Conservation (phyloP, 2,329 filamentous ascomycete genomes). For the Penicillium sp. region DNA sequence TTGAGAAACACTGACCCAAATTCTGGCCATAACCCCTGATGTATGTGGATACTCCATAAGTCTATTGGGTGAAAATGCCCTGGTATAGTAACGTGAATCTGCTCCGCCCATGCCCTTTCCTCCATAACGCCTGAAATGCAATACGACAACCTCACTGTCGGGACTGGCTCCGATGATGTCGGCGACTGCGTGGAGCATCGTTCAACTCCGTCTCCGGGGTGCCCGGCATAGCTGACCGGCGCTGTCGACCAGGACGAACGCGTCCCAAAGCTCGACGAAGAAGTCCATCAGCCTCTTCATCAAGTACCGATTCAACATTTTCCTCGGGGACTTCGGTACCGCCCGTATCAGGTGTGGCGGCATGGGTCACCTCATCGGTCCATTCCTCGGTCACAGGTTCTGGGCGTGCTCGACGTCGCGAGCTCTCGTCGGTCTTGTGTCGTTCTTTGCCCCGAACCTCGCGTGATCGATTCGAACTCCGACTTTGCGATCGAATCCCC, state of each 20-base stretch:
- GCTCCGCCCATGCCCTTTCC: neutral
- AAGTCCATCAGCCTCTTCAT: slow-evolving; percentile 42
- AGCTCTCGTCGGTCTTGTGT: slow-evolving; percentile 5
- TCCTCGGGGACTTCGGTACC: slow-evolving; percentile 27
- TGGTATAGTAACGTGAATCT: neutral
- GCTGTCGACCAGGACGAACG: slow-evolving; percentile 25
- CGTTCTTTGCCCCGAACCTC: slow-evolving; percentile 29
- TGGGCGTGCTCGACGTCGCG: slow-evolving; percentile 24
- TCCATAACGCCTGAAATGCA: slow-evolving; percentile 11
- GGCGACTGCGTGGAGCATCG: slow-evolving; percentile 25
- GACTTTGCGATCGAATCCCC: slow-evolving; percentile 13
- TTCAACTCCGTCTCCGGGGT: slow-evolving; percentile 22
- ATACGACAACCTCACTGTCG: slow-evolving; percentile 11
- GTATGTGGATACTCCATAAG: neutral
- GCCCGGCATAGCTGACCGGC: slow-evolving; percentile 12
- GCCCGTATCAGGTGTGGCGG: slow-evolving; percentile 15
- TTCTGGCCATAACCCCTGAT: no score
- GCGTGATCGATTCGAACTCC: slow-evolving; percentile 21
- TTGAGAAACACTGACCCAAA: no score
- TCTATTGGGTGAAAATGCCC: neutral
- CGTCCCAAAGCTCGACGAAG: slow-evolving; percentile 38
- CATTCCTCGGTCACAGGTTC: slow-evolving; percentile 30
- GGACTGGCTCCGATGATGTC: slow-evolving; percentile 20
- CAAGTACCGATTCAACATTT: slow-evolving; percentile 41
- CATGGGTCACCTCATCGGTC: slow-evolving; percentile 37